Evolutionary conservation across 1,284 basidiomycete genomes (phyloP), one percentile per base, ranked within the genome.

Genomic region (Blastosporella zonata): DNA sequence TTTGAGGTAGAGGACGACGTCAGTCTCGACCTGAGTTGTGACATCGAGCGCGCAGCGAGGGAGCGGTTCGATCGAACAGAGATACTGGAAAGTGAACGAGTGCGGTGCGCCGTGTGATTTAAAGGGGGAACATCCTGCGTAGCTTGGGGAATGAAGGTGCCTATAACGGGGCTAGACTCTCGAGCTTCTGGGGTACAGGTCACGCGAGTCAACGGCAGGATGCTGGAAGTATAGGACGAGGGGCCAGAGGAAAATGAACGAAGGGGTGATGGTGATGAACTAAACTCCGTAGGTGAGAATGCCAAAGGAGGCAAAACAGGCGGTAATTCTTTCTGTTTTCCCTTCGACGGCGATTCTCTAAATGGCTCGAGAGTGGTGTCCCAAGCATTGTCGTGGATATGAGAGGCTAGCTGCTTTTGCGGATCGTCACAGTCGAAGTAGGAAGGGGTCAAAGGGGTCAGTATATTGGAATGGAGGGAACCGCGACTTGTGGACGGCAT

Each of bases 231-330:
- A 57, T 73, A 80, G 12, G 84, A 83, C 9, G 82, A 83, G 21
- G 80, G 71, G 1, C 77, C 81, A 15, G 78, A 66, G n/a, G 72
- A 62, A 1, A 67, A 60, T 20, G 59, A 47, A 22, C 44, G 46
- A 12, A 53, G 43, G 33, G 66, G 57, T 13, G 67, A 66, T 23
- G 74, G 66, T 72, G 67, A 66, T 12, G 71, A 69, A 55, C 72
- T 69, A 53, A 84, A 71, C 43, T 70, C 69, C 28, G 82, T 68
- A 31, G 77, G 70, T 39, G 75, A 70, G 59, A 88, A 81, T 27
- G 72, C 69, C 53, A 87, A 68, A 52, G 84, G 82, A 48, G 84
- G 81, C 49, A 87, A 72, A 57, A 72, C 72, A 50, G 84, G 81
- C 34, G 82, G 75, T 25, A 65, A 62, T 54, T 84, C 84, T 59